phyloP scores from a whole-genome alignment of 352 stramenopile species.

The Phytopythium kandeliae region DNA sequence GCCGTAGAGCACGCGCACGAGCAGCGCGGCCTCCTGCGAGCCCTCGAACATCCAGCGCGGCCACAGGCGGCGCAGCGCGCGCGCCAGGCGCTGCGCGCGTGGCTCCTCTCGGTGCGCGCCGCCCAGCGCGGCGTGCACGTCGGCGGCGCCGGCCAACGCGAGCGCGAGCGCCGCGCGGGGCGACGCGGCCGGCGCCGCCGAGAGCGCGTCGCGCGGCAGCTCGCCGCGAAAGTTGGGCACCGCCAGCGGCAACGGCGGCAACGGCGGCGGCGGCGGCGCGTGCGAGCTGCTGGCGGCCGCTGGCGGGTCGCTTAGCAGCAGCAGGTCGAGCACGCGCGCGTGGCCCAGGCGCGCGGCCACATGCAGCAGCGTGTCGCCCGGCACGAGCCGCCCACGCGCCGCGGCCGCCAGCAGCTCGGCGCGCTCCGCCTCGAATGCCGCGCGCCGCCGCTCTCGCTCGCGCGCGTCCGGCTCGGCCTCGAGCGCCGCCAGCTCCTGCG shows the following conservation, averaged over 20 bases:
- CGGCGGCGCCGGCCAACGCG: conserved; percentile 32
- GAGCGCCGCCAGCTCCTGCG: conserved; percentile 48
- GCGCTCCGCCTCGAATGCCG: conserved; percentile 62
- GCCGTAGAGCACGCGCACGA: conserved; percentile 67
- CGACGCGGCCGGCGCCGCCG: conserved; percentile 4
- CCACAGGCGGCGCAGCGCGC: conserved; percentile 50
- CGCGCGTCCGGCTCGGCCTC: conserved; percentile 55
- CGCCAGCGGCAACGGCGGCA: conserved; percentile 24
- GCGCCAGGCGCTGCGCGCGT: conserved; percentile 55
- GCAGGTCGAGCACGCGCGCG: conserved; percentile 48
- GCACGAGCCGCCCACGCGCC: conserved; percentile 42
- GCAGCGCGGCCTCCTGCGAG: conserved; percentile 40
- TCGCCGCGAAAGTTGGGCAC: conserved; percentile 68
- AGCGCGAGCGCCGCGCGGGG: conserved; percentile 52
- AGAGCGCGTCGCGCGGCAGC: conserved; percentile 42
- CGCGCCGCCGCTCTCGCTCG: conserved; percentile 36
- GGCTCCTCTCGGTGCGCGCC: conserved; percentile 53
- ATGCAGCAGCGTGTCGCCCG: conserved; percentile 72
- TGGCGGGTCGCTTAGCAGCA: conserved; percentile 50
- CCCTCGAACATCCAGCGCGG: conserved; percentile 74
- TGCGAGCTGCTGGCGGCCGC: conserved; percentile 3
- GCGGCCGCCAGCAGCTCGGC: conserved; percentile 71
- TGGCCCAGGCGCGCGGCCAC: conserved; percentile 54
- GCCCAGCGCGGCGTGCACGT: conserved; percentile 66
- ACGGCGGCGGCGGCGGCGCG: conserved; percentile 2